Evolutionary conservation across 768 basidiomycete genomes (phyloP).

Genomic region (Brasilioporus rufonigricans): DNA sequence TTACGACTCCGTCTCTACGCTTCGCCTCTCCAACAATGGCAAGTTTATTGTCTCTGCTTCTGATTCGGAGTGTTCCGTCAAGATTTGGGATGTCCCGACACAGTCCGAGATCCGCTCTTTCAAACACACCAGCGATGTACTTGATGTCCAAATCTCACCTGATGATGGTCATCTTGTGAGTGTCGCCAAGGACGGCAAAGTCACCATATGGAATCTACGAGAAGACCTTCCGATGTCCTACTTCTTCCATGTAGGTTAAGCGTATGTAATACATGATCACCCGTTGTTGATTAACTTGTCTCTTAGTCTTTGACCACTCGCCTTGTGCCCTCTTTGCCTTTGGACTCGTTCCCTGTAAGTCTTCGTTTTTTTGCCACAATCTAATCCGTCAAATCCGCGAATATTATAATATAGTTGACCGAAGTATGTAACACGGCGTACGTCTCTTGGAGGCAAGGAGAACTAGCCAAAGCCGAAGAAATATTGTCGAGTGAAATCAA

Average conservation of each 20-base stretch:
- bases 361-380: not conserved
- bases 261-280: not conserved
- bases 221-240: slow-evolving; percentile 6
- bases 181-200: slow-evolving; percentile 3
- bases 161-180: slow-evolving; percentile 13
- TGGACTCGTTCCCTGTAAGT: not conserved
- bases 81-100: slow-evolving; percentile 16
- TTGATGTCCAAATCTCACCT: slow-evolving; percentile 12
- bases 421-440: slow-evolving; percentile 10
- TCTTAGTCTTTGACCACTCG: slow-evolving; percentile 8
- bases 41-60: slow-evolving; percentile 23
- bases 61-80: slow-evolving; percentile 10
- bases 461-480: slow-evolving; percentile 9
- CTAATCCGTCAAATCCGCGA: not conserved
- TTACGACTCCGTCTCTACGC: slow-evolving; percentile 12
- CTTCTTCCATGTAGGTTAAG: slow-evolving; percentile 9
- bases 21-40: slow-evolving; percentile 19
- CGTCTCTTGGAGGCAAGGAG: slow-evolving; percentile 5
- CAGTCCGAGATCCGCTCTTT: slow-evolving; percentile 7
- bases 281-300: not conserved
- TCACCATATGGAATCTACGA: slow-evolving; percentile 17
- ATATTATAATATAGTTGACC: slow-evolving; percentile 6
- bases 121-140: slow-evolving; percentile 5
- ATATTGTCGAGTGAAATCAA: slow-evolving; percentile 16
- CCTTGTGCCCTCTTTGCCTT: not conserved